Conservation (phyloP, 352 stramenopile species). For the Detonula confervacea region DNA sequence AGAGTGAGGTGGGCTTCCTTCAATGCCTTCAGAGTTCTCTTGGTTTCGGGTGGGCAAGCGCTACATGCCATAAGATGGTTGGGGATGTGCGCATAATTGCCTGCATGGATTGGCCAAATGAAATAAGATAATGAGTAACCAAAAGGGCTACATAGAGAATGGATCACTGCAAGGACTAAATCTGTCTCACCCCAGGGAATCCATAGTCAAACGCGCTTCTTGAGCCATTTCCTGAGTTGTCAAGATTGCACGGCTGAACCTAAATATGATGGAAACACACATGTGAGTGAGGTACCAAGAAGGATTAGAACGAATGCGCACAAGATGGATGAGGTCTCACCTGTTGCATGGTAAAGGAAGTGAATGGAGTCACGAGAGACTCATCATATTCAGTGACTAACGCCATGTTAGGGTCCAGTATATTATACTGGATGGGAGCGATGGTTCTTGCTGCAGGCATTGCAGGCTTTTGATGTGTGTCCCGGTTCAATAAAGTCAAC, state of each 20-base stretch:
- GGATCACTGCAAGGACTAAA: constrained; percentile 55
- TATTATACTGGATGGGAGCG: constrained; percentile 13
- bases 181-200: constrained; percentile 47
- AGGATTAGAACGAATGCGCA: too few relatives aligned
- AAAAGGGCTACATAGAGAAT: constrained; percentile 28
- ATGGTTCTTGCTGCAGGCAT: constrained; percentile 2
- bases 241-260: constrained; percentile 51
- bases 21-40: constrained; percentile 29
- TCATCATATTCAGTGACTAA: constrained; percentile 29
- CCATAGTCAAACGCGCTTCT: constrained; percentile 41
- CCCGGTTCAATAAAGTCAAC: constrained; percentile 7
- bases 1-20: constrained; percentile 40
- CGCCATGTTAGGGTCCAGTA: constrained; percentile 22
- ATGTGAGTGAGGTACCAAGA: too few relatives aligned
- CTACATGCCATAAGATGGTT: constrained; percentile 48
- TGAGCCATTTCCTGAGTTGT: constrained; percentile 34
- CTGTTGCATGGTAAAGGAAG: constrained; percentile 47
- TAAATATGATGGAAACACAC: too few relatives aligned
- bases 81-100: constrained; percentile 55
- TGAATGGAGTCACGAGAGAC: constrained; percentile 42
- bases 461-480: constrained; percentile 14
- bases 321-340: too few relatives aligned
- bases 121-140: background rate
- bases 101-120: background rate
- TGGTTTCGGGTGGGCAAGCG: constrained; percentile 26